Evolutionary conservation across 2,329 filamentous ascomycete genomes (phyloP).

Genomic region (Penicillium aurantiogriseum): DNA sequence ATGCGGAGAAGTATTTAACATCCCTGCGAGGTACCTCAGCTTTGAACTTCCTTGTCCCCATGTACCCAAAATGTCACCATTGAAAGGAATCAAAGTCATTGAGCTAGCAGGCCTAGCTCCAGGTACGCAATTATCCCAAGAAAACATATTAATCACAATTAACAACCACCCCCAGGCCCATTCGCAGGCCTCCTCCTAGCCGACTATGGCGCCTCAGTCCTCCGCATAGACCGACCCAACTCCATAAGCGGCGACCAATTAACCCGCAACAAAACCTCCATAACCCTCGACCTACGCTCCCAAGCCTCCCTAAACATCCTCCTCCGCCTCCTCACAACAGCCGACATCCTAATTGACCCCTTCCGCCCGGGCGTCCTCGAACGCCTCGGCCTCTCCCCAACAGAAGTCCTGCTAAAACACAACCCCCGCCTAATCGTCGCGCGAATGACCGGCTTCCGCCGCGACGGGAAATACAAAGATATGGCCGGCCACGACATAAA

Average conservation of each 20-base stretch:
- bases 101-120: constrained; percentile 67
- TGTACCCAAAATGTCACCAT: constrained; percentile 27
- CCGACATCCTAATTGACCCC: constrained; percentile 87
- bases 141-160: not conserved
- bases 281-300: constrained; percentile 76
- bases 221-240: constrained; percentile 73
- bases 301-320: constrained; percentile 63
- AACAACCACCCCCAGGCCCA: constrained; percentile 58
- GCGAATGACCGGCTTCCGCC: constrained; percentile 84
- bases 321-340: constrained; percentile 59
- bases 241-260: constrained; percentile 66
- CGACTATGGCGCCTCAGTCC: constrained; percentile 82
- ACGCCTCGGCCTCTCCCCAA: constrained; percentile 73
- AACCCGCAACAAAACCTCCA: constrained; percentile 75
- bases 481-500: constrained; percentile 98
- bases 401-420: constrained; percentile 58
- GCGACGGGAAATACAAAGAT: constrained; percentile 76
- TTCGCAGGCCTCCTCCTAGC: constrained; percentile 86
- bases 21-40: not conserved
- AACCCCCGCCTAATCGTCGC: constrained; percentile 79
- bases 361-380: constrained; percentile 91
- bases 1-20: constrained; percentile 8
- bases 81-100: constrained; percentile 61
- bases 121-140: constrained; percentile 42
- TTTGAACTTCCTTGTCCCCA: not conserved